These are phyloP conservation scores for Exophiala spinifera DNA, from an alignment of 2,329 filamentous ascomycete genomes.

Conservation along the genomic window DNA sequence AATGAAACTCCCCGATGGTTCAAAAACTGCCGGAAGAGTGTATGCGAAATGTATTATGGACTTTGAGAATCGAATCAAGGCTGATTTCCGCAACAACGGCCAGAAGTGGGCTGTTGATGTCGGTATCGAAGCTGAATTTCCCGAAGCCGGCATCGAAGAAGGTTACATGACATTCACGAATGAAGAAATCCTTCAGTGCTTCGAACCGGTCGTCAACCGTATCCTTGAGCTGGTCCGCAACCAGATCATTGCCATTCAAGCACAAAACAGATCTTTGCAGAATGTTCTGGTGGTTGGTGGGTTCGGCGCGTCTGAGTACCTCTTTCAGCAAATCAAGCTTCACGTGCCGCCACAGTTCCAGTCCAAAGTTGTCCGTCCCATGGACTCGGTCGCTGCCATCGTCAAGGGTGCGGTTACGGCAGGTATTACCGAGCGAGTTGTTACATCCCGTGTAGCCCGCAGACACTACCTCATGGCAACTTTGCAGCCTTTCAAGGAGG, in stretches of 20 bases:
- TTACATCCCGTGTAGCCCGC: slow-evolving; percentile 94
- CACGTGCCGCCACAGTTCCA: slow-evolving; percentile 98
- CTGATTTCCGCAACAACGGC: slow-evolving; percentile 97
- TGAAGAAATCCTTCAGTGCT: slow-evolving; percentile 97
- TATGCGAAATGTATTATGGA: slow-evolving; percentile 99
- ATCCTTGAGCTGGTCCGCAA: slow-evolving; percentile 95
- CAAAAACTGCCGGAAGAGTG: slow-evolving; percentile 94
- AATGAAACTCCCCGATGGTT: slow-evolving; percentile 97
- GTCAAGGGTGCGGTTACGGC: slow-evolving; percentile 98
- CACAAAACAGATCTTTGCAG: slow-evolving; percentile 88
- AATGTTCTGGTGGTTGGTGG: slow-evolving; percentile 97
- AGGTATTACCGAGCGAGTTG: slow-evolving; percentile 92
- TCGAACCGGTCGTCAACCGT: slow-evolving; percentile 95
- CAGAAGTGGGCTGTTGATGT: slow-evolving; percentile 99
- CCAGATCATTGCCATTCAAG: slow-evolving; percentile 98
- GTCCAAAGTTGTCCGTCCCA: slow-evolving; percentile 93
- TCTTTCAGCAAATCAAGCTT: slow-evolving; percentile 99
- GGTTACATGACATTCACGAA: slow-evolving; percentile 99
- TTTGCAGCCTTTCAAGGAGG: slow-evolving; percentile 96
- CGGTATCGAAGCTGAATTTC: slow-evolving; percentile 96
- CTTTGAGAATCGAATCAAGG: slow-evolving; percentile 99
- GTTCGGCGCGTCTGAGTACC: slow-evolving; percentile 96
- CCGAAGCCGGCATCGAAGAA: slow-evolving; percentile 95
- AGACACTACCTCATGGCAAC: slow-evolving; percentile 99
- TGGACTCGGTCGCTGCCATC: slow-evolving; percentile 98